Evolutionary conservation across 768 basidiomycete genomes (phyloP), one percentile per base, ranked within the genome.

Genomic region (Lyophyllum atratum): DNA sequence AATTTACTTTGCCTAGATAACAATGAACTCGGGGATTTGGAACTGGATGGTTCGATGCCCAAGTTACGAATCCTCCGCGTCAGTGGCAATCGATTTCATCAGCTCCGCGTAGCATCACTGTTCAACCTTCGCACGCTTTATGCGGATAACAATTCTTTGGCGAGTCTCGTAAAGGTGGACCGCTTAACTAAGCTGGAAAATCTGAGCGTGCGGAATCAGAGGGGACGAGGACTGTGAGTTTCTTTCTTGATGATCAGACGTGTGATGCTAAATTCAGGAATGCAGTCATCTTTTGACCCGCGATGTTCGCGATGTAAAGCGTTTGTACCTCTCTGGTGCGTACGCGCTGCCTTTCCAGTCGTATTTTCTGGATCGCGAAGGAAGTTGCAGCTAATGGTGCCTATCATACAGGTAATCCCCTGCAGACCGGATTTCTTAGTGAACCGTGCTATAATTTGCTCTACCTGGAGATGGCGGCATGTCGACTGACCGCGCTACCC

Each of bases 241-340:
- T 61, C 60, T 26, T 61, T 64, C 61, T 65, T 62, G 58, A 65
- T 67, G 63, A 62, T 61, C 62, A 56, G 56, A 64, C 61, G 51
- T 54, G 51, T 55, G 49, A 55, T 60, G 50, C 29, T 59, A 61
- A 56, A 59, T 63, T 52, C 52, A 54, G 42, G 46, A 54, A 46
- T 64, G 37, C 58, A 81, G 81, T 55, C 76, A 71, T 53, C 63
- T 82, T 60, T 66, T 76, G 74, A 79, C 78, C 74, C 85, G 84
- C 65, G 90, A 93, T 68, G 84, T 97, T 67, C 86, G 92, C 68
- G 93, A 95, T 76, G 87, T 94, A 65, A 95, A 95, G 75, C 86
- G 95, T 52, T 75, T 98, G 68, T 99, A 98, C 79, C 85, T 98
- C 54, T 95, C 93, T 62, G 93, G 94, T 93, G 70, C 62, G 91